Percentiles rank a stretch among this genome's conserved stretches.
These are phyloP conservation scores for Scedosporium minutisporum DNA, from an alignment of 2,329 filamentous ascomycete genomes.

Conservation along the genomic window DNA sequence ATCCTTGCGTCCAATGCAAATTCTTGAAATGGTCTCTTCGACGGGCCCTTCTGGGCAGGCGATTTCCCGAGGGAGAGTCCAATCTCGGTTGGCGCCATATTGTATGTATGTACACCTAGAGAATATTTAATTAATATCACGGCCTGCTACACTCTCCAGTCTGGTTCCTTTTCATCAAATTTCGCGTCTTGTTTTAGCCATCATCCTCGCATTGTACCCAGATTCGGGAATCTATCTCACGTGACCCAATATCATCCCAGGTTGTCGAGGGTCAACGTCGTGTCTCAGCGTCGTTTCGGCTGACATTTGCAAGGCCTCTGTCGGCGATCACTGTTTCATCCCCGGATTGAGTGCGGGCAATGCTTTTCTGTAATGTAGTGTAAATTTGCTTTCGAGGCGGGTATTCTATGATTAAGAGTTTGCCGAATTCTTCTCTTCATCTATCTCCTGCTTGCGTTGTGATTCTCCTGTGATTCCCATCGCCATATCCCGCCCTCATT, in stretches of 20 bases:
- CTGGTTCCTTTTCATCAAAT: neutral
- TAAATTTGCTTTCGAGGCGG: neutral
- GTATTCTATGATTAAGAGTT: neutral
- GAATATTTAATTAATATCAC: constrained; percentile 1
- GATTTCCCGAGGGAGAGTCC: neutral
- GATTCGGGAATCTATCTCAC: neutral
- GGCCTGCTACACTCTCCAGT: neutral
- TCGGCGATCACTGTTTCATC: constrained; percentile 4
- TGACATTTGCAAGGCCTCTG: neutral
- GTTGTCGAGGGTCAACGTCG: neutral
- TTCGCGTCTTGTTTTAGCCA: neutral
- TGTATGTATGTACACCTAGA: neutral
- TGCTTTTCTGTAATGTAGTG: neutral
- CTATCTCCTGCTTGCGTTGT: neutral
- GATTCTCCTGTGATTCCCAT: neutral
- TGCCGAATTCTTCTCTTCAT: neutral
- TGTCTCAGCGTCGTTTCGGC: constrained; percentile 7
- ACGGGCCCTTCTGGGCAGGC: neutral
- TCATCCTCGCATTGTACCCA: neutral
- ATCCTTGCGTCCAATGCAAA: too few relatives aligned
- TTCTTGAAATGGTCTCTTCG: too few relatives aligned
- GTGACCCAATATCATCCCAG: neutral
- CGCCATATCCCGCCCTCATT: neutral
- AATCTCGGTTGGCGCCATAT: neutral
- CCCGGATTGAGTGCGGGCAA: neutral